Base-by-base conservation (phyloP, 371 early-diverging fungal genomes). In the Mortierella sp. region DNA sequence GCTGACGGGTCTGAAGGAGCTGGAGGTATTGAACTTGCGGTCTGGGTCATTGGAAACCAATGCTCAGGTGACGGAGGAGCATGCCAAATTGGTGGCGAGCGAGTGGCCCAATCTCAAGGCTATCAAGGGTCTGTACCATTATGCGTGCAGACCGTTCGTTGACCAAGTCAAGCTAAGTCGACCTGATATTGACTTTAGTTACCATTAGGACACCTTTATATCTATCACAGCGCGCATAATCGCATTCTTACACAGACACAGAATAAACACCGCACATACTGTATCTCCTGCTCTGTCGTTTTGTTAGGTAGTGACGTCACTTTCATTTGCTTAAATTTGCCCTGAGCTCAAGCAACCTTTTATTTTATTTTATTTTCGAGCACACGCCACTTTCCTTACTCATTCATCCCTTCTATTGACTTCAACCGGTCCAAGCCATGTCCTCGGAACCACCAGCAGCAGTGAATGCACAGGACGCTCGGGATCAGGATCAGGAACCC, bases 31-130 rank as follows among this genome's bases (percentile, higher is more conserved):
- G 53, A 31, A 53, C 16, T 24, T 70, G 34, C 4, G 13, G 3
- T 48, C 71, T 13, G 2, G 0, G 34, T 29, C 55, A 24, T 2
- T 70, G n/a, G 71, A 58, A 16, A 34, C 3, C 16, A 70, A 47
- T 44, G 70, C 66, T 6, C 29, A 65, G 16, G 45, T 70, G 53
- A 70, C 66, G 48, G 58, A n/a, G 0, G 71, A 70, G 22, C 71
- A 76, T 47, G 76, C 71, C 0, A 26, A 58, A 53, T 2, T 70
- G 4, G 34, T 70, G 19, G 44, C 5, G 16, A 50, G 44, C 11
- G 34, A 37, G 13, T 71, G 65, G 66, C 76, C 76, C 1, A n/a
- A 58, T 4, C 52, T 76, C 45, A 47, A 16, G 67, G 66, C 66
- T 1, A 55, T 76, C 19, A 10, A 1, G 22, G 76, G 76, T 14